phyloP scores from a whole-genome alignment of 2,329 filamentous ascomycete species.

The Xylaria multiplex region DNA sequence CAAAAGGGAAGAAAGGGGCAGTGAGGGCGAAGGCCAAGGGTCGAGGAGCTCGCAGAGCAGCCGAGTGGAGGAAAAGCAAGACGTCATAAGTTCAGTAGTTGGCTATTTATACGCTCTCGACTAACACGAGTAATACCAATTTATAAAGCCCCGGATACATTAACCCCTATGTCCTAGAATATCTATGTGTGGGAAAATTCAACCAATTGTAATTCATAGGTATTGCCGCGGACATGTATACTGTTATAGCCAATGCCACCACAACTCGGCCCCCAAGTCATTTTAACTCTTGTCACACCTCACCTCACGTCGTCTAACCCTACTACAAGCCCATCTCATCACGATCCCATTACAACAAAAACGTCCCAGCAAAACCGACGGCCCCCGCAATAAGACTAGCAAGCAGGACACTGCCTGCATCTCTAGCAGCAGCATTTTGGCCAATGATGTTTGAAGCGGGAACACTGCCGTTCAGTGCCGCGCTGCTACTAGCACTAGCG shows the following conservation, averaged over 20 bases:
- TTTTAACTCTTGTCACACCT: not conserved
- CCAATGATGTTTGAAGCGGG: not conserved
- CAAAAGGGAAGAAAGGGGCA: slow-evolving; percentile 61
- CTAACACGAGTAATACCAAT: slow-evolving; percentile 22
- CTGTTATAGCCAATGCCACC: not conserved
- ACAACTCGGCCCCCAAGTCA: not conserved
- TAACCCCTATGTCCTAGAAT: not conserved
- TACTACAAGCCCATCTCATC: not conserved
- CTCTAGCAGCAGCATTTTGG: slow-evolving; percentile 31
- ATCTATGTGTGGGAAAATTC: not conserved
- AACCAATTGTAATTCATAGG: slow-evolving; percentile 2
- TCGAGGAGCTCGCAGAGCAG: slow-evolving; percentile 48
- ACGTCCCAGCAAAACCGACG: slow-evolving; percentile 27
- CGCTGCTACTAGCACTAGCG: slow-evolving; percentile 16
- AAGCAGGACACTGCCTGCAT: slow-evolving; percentile 13
- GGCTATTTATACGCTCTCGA: slow-evolving; percentile 1
- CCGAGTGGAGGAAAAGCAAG: slow-evolving; percentile 49
- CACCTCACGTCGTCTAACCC: not conserved
- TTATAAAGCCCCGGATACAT: not conserved
- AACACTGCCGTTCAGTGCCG: slow-evolving; percentile 4
- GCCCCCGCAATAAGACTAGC: slow-evolving; percentile 30
- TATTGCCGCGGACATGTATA: not conserved
- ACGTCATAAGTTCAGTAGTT: slow-evolving; percentile 34
- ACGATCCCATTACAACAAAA: slow-evolving; percentile 30
- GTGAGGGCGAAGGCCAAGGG: slow-evolving; percentile 43